Evolutionary conservation across 2,329 filamentous ascomycete species (phyloP), one percentile per base, ranked within the genome.

Genomic region (Hymenoscyphus repandus): DNA sequence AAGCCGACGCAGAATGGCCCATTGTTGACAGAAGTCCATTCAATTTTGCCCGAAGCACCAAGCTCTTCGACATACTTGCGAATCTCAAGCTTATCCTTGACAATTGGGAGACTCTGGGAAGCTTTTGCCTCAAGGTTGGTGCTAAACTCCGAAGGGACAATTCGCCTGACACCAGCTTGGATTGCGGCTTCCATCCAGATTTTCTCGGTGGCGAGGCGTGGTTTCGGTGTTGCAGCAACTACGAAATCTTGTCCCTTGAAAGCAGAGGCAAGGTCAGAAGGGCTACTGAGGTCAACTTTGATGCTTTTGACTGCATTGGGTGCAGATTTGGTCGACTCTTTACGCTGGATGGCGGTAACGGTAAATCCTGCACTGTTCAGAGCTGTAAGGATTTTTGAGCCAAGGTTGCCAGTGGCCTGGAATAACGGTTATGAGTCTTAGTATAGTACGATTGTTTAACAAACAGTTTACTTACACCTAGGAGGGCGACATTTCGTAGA

Each of bases 61-160:
- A 56, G 48, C 6, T 38, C 22, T 33, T 54, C 50, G 12, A 55
- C 18, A 34, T 56, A 55, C 20, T 46, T 48, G 13, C 47, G 32
- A 18, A 51, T 58, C 32, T 52, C 47, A 9, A 54, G 22, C 31
- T 57, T 55, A 11, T 52, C 46, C 7, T 46, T 43, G 30, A 55
- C 30, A 11, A 56, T 49, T 13, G 53, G 49, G 2, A 51, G 27
- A 6, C 32, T 47, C 11, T 51, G 33, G 6, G 51, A 45, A 5
- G 18, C 31, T n/a, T 49, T 30, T 15, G 31, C 48, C n/a, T 56
- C 49, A 3, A 53, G 64, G 67, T 69, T 64, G 36, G 66, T 63
- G 36, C 66, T 67, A 41, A 74, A 84, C 50, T 84, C 79, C 9
- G 75, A 76, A 1, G 80, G 79, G 31, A 84, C 69, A 66, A 82